Evolutionary conservation across 768 basidiomycete species (phyloP).

Genomic region (Rhizopogon vesiculosus): DNA sequence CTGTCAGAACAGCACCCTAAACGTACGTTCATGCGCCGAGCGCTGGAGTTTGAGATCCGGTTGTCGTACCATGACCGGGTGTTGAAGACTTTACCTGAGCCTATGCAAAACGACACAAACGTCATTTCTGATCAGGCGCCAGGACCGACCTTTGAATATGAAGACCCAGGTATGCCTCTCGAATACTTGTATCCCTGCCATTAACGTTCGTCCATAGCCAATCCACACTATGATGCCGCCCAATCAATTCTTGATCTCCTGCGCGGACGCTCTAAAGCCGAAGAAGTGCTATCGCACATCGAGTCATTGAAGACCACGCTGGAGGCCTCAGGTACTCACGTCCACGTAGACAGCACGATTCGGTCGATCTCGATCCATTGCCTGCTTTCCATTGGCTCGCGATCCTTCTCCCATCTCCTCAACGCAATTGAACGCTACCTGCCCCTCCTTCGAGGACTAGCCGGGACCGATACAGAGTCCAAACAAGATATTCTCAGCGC

Average conservation of each 20-base stretch:
- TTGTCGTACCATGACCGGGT: constrained; percentile 93
- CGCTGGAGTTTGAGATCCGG: constrained; percentile 86
- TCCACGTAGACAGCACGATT: constrained; percentile 62
- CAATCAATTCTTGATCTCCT: constrained; percentile 74
- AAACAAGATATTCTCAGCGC: constrained; percentile 68
- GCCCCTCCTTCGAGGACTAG: constrained; percentile 62
- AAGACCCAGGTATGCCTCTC: constrained; percentile 58
- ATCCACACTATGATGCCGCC: constrained; percentile 77
- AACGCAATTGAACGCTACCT: constrained; percentile 97
- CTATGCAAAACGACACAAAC: constrained; percentile 64
- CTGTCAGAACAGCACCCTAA: constrained; percentile 78
- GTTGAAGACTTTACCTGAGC: constrained; percentile 78
- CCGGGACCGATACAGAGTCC: constrained; percentile 50
- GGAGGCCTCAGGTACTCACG: constrained; percentile 45
- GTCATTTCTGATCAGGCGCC: constrained; percentile 70
- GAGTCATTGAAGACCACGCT: constrained; percentile 64
- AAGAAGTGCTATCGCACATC: constrained; percentile 74
- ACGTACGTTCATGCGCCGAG: constrained; percentile 80
- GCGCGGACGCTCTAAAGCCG: constrained; percentile 73
- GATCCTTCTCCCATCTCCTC: constrained; percentile 96
- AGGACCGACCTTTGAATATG: constrained; percentile 78
- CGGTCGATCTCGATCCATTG: constrained; percentile 85
- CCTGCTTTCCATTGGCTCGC: constrained; percentile 84
- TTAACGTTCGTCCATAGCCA: constrained; percentile 37
- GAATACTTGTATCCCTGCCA: not conserved